Percentiles rank a stretch among this genome's conserved stretches.
Evolutionary conservation across 2,329 filamentous ascomycete species (phyloP).

Genomic region (Neopestalotiopsis sp.): DNA sequence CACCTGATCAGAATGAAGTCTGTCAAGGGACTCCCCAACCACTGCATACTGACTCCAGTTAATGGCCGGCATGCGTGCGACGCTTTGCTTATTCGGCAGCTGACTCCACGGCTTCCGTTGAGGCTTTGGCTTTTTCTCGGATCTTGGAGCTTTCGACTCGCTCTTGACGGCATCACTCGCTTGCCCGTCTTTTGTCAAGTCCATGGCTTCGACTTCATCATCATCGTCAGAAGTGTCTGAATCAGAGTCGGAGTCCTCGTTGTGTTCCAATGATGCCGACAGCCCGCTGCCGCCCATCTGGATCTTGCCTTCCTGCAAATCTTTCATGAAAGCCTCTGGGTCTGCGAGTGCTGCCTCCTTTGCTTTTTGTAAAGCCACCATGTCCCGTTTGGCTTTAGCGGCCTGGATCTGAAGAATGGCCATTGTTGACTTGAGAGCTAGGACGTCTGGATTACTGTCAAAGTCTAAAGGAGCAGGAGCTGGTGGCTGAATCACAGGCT

Average conservation of each 20-base stretch:
- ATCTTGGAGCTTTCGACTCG: slow-evolving; percentile 10
- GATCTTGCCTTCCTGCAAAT: slow-evolving; percentile 69
- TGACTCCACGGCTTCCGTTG: slow-evolving; percentile 56
- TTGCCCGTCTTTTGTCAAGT: slow-evolving; percentile 2
- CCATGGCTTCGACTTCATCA: slow-evolving; percentile 18
- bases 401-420: slow-evolving; percentile 87
- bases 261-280: slow-evolving; percentile 27
- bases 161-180: background rate
- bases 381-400: slow-evolving; percentile 77
- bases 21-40: slow-evolving; percentile 84
- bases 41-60: slow-evolving; percentile 96
- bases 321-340: slow-evolving; percentile 73
- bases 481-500: slow-evolving; percentile 41
- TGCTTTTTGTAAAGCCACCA: slow-evolving; percentile 70
- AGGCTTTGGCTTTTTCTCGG: slow-evolving; percentile 22
- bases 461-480: slow-evolving; percentile 61
- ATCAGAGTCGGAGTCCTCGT: slow-evolving; percentile 28
- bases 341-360: slow-evolving; percentile 74
- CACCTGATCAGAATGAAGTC: slow-evolving; percentile 81
- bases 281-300: slow-evolving; percentile 36
- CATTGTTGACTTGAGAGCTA: slow-evolving; percentile 85
- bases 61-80: slow-evolving; percentile 85
- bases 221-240: slow-evolving; percentile 32
- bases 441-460: slow-evolving; percentile 78
- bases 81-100: slow-evolving; percentile 79